Evolutionary conservation across 495 filamentous ascomycete genomes (phyloP), one percentile per base, ranked within the genome.

Genomic region (Extremus antarcticus): DNA sequence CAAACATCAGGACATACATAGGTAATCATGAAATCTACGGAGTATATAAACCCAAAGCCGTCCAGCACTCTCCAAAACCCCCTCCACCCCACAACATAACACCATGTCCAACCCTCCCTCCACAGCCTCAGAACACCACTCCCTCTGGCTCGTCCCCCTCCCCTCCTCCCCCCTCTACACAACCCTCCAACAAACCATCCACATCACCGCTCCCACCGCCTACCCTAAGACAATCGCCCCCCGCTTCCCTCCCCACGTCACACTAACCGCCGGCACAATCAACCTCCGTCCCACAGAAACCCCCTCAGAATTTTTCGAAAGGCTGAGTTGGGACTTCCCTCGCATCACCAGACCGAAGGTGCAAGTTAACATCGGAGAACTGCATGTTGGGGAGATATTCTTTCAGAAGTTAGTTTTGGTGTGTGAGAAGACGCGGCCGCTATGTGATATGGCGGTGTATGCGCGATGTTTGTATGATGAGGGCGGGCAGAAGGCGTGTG

Each of bases 111-210:
- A n/a, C n/a, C n/a, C n/a, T n/a, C n/a, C 15, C 41, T 4, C 16
- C 41, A 45, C 7, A 7, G n/a, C 7, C 7, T 23, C 45, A 50
- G 41, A 21, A 48, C 64, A 63, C 38, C 67, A 62, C 9, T 70
- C 68, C 7, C 63, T 70, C 40, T 70, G 68, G 68, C 62, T 70
- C 9, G 49, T 70, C 29, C 68, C 68, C 13, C 66, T 63, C 7
- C n/a, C 43, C 10, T 13, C 40, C 13, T 58, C 60, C 15, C 55
- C 62, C 16, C 54, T 70, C 7, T 40, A 61, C 48, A 49, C 51
- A 2, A 47, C 62, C 32, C 52, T 67, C 29, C 25, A 60, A 15
- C 29, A 61, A 21, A 41, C 55, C 17, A 32, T 64, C 43, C 55
- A 45, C 15, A 54, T 38, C 25, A 53, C 52, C 21, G 25, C 43